phyloP scores from a whole-genome alignment of 305 asterid species.

The Rubia tinctorum region DNA sequence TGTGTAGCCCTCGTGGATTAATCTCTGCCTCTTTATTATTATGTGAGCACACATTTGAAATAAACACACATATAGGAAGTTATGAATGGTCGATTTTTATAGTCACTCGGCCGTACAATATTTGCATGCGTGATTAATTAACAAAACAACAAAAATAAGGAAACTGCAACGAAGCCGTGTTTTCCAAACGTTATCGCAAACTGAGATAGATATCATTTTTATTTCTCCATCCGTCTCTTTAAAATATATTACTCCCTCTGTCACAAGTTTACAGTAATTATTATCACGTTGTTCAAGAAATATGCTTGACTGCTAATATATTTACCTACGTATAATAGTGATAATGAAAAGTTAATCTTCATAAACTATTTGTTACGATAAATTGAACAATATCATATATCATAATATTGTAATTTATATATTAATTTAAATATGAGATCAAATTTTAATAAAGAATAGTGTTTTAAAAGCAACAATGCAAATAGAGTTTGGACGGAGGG shows the following conservation, averaged over 20 bases:
- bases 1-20: background rate
- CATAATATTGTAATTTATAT: too few species aligned
- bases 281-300: too few species aligned
- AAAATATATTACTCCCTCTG: background rate
- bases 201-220: conserved; percentile 2
- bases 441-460: too few species aligned
- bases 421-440: too few species aligned
- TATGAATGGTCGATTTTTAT: background rate
- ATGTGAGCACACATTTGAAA: background rate
- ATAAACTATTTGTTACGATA: too few species aligned
- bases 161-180: conserved; percentile 73
- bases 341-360: too few species aligned
- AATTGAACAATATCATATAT: too few species aligned
- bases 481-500: too few species aligned
- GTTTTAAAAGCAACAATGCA: too few species aligned
- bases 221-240: background rate
- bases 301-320: too few species aligned
- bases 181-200: conserved; percentile 50
- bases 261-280: too few species aligned
- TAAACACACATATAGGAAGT: background rate
- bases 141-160: conserved; percentile 58
- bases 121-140: conserved; percentile 22
- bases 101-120: background rate
- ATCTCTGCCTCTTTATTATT: background rate
- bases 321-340: too few species aligned